Conservation (phyloP, 208 protist species). For the Acanthamoeba lenticulata region DNA sequence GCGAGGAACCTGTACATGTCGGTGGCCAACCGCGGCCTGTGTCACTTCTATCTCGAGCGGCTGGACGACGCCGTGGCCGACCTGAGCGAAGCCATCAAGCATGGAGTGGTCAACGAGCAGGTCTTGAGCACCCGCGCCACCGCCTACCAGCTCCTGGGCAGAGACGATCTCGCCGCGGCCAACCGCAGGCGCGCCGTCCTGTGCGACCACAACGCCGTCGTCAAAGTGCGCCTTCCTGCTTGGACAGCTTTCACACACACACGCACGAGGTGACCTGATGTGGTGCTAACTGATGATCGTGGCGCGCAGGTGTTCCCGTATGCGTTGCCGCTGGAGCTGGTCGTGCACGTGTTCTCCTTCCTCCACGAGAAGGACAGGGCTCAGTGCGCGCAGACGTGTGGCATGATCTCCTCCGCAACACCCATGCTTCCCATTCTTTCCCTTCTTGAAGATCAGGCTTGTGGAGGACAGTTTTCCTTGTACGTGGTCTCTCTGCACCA, state of each 20-base stretch:
- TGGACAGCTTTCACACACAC: too few species aligned
- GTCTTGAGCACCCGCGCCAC: not conserved
- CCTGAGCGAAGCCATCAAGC: not conserved
- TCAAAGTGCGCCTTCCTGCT: not conserved
- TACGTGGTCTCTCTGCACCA: too few species aligned
- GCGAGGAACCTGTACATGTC: not conserved
- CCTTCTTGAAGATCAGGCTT: too few species aligned
- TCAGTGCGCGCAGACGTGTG: not conserved
- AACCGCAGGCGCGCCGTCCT: not conserved
- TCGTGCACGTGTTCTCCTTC: not conserved
- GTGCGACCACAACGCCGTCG: not conserved
- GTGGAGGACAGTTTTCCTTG: too few species aligned
- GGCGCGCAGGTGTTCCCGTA: slow-evolving; percentile 32
- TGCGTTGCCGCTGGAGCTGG: not conserved
- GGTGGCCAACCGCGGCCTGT: slow-evolving; percentile 10
- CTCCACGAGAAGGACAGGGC: not conserved
- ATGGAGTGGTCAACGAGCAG: not conserved
- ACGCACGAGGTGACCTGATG: not conserved
- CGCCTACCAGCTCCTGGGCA: not conserved
- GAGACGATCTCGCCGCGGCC: not conserved
- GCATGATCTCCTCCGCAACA: not conserved
- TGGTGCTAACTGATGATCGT: not conserved
- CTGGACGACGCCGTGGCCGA: not conserved
- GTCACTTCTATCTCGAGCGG: not conserved
- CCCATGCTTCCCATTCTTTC: too few species aligned